Conservation (phyloP, 2,329 filamentous ascomycete species). For the Diatrype stigma region DNA sequence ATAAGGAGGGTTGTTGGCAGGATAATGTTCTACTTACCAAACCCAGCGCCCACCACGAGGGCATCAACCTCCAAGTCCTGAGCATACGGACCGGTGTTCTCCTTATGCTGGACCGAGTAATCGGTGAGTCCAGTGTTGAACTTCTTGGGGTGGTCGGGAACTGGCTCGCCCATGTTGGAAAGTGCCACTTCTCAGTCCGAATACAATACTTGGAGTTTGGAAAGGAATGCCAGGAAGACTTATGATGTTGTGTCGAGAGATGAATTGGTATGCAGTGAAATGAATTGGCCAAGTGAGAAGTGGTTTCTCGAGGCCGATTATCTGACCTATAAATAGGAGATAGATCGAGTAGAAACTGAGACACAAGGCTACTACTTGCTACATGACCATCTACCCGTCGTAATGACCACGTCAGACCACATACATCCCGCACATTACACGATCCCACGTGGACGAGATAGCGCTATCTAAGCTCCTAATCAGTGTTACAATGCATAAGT, state of each 20-base stretch:
- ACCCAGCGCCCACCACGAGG: constrained; percentile 36
- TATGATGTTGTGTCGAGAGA: too few species aligned
- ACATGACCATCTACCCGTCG: background rate
- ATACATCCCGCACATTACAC: background rate
- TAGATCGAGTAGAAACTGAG: background rate
- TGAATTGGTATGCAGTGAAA: background rate
- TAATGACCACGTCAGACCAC: background rate
- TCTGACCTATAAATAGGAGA: background rate
- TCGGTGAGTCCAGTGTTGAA: constrained; percentile 11
- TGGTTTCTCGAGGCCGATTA: background rate
- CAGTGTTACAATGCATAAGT: background rate
- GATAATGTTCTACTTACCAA: constrained; percentile 14
- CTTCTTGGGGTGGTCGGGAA: constrained; percentile 3
- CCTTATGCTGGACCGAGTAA: constrained; percentile 6
- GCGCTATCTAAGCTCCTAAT: background rate
- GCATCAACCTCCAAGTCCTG: constrained; percentile 25
- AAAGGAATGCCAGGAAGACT: too few species aligned
- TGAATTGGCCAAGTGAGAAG: background rate
- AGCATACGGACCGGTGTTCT: constrained; percentile 10
- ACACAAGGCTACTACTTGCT: background rate
- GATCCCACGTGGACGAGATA: background rate
- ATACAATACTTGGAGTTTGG: background rate
- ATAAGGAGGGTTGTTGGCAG: background rate
- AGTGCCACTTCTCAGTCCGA: background rate
- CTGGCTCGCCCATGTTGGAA: constrained; percentile 4